Conservation (phyloP, 208 protist genomes). For the Sergeia podlipaevii region DNA sequence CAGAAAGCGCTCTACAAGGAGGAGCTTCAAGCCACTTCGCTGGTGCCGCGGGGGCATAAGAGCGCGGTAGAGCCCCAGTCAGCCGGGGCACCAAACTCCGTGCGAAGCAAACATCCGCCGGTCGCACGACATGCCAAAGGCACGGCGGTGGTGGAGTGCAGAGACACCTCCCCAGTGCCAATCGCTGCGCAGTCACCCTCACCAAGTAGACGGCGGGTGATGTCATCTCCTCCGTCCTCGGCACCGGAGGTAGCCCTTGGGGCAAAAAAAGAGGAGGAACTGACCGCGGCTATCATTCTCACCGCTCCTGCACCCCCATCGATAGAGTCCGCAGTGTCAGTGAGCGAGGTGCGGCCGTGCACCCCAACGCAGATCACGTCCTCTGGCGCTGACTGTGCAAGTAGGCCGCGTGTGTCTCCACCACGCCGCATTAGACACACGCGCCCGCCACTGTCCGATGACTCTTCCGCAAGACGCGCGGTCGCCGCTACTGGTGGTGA, state of each 20-base stretch:
- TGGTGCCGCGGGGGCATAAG: conserved; percentile 1
- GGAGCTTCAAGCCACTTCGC: not conserved
- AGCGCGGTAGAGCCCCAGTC: not conserved
- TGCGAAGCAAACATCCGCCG: not conserved
- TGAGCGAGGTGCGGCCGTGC: conserved; percentile 5
- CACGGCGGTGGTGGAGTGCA: no score
- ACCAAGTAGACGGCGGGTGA: not conserved
- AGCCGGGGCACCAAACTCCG: not conserved
- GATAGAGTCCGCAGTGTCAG: no score
- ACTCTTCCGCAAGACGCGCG: no score
- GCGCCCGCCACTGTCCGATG: no score
- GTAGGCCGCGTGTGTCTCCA: no score
- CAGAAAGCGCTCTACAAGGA: conserved; percentile 14
- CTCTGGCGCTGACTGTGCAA: no score
- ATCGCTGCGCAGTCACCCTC: conserved; percentile 2
- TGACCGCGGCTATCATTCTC: not conserved
- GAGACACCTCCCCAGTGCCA: not conserved
- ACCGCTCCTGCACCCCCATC: not conserved
- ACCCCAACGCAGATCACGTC: conserved; percentile 2
- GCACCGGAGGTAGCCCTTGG: not conserved
- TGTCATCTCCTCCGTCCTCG: not conserved
- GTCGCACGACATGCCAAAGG: not conserved
- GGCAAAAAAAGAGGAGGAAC: not conserved
- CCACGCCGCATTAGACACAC: no score
- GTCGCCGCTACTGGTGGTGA: no score